A percentile compares a stretch with the other conserved stretches of the same genome.
phyloP scores from a whole-genome alignment of 2,329 filamentous ascomycete species.

The Paecilomyces fulvus region DNA sequence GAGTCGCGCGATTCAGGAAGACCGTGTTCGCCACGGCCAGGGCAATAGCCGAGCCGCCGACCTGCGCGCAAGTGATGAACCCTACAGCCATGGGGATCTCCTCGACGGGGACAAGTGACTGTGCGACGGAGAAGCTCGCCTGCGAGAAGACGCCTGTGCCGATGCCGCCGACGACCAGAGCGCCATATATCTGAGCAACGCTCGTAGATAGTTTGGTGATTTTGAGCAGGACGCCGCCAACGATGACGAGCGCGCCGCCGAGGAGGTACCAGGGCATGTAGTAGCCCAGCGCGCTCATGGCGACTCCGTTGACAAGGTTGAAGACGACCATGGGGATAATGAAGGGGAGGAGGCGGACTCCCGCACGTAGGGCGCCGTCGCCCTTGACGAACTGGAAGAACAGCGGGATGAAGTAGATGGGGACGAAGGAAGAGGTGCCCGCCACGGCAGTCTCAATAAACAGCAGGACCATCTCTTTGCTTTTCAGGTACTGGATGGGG shows the following conservation, averaged over 20 bases:
- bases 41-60: neutral
- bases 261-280: slow-evolving; percentile 21
- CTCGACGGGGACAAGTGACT: neutral
- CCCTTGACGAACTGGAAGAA: slow-evolving; percentile 45
- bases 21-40: neutral
- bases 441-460: slow-evolving; percentile 33
- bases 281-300: slow-evolving; percentile 13
- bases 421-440: slow-evolving; percentile 22
- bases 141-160: neutral
- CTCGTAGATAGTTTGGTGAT: neutral
- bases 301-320: slow-evolving; percentile 10
- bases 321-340: slow-evolving; percentile 10
- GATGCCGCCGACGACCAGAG: neutral
- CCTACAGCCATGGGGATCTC: neutral
- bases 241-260: slow-evolving; percentile 13
- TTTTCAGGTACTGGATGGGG: slow-evolving; percentile 39
- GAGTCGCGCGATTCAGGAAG: neutral
- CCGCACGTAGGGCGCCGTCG: slow-evolving; percentile 21
- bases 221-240: slow-evolving; percentile 9
- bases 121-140: neutral
- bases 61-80: neutral
- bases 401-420: slow-evolving; percentile 45
- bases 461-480: slow-evolving; percentile 31
- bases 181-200: neutral
- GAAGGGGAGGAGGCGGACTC: slow-evolving; percentile 18